phyloP scores from a whole-genome alignment of 805 yeast genomes.

The Komagataella populi region DNA sequence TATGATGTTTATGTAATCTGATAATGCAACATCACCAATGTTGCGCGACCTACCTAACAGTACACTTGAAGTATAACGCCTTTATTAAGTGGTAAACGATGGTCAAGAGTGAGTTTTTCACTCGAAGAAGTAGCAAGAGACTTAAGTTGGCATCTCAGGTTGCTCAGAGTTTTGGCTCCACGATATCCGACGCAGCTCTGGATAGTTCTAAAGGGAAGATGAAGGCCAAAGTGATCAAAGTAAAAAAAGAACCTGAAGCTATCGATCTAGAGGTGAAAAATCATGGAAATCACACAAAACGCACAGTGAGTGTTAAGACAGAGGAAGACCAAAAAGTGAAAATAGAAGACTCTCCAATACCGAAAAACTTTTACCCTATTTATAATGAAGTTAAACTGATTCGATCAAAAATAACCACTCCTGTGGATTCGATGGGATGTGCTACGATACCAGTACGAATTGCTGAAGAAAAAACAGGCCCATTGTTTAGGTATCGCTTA shows the following conservation, averaged over 20 bases:
- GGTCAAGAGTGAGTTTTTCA: background rate
- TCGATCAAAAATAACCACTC: slow-evolving; percentile 57
- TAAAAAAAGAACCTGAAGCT: slow-evolving; percentile 5
- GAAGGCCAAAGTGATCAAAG: background rate
- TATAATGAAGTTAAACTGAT: slow-evolving; percentile 50
- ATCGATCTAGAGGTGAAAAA: background rate
- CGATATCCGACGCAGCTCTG: background rate
- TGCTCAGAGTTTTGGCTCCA: background rate
- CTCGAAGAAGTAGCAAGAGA: background rate
- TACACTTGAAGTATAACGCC: background rate
- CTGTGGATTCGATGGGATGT: slow-evolving; percentile 86
- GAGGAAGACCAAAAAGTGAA: background rate
- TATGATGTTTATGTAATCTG: background rate
- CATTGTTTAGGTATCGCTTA: slow-evolving; percentile 51
- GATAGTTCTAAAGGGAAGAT: background rate
- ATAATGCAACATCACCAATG: background rate
- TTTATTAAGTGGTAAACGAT: background rate
- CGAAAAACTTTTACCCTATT: slow-evolving; percentile 38
- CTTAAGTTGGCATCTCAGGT: background rate
- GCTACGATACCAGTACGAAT: slow-evolving; percentile 39
- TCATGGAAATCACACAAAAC: background rate
- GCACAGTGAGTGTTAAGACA: background rate
- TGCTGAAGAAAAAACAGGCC: slow-evolving; percentile 20
- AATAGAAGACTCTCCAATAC: slow-evolving; percentile 7
- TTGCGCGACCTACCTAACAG: background rate